These are phyloP conservation scores for Rhodotorula sp. DNA, from an alignment of 1,284 basidiomycete species.

Conservation along the genomic window DNA sequence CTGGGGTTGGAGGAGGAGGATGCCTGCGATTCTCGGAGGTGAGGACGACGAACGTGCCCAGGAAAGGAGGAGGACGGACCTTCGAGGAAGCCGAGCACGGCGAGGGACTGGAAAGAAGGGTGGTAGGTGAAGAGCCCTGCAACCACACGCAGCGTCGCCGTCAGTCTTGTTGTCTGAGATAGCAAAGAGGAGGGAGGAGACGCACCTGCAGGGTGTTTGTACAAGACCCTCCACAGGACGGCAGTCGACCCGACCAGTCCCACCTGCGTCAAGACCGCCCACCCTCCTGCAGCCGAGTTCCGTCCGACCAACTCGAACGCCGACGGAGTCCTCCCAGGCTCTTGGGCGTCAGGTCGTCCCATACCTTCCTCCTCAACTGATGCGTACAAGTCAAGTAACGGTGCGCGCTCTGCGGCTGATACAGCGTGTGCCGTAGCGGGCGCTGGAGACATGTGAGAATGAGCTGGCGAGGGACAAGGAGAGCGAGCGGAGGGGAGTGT, in stretches of 20 bases:
- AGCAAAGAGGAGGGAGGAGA: too few species aligned
- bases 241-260: slow-evolving; percentile 12
- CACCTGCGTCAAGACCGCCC: background rate
- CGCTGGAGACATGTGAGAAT: too few species aligned
- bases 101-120: slow-evolving; percentile 37
- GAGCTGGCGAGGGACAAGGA: too few species aligned
- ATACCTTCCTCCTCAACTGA: background rate
- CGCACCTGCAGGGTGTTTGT: slow-evolving; percentile 19
- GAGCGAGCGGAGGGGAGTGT: too few species aligned
- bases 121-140: slow-evolving; percentile 43
- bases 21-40: slow-evolving; percentile 6
- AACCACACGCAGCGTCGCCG: background rate
- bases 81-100: slow-evolving; percentile 39
- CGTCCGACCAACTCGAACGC: background rate
- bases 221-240: slow-evolving; percentile 11
- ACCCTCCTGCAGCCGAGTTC: background rate
- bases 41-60: too few species aligned
- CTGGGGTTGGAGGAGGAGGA: slow-evolving; percentile 41
- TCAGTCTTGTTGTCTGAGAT: background rate
- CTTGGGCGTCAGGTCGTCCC: background rate
- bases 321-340: background rate
- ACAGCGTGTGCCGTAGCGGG: too few species aligned
- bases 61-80: slow-evolving; percentile 6
- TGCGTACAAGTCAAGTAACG: background rate
- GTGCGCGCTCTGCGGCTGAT: too few species aligned